phyloP scores from a whole-genome alignment of 495 filamentous ascomycete genomes.

The Hypoxylon intermedium region DNA sequence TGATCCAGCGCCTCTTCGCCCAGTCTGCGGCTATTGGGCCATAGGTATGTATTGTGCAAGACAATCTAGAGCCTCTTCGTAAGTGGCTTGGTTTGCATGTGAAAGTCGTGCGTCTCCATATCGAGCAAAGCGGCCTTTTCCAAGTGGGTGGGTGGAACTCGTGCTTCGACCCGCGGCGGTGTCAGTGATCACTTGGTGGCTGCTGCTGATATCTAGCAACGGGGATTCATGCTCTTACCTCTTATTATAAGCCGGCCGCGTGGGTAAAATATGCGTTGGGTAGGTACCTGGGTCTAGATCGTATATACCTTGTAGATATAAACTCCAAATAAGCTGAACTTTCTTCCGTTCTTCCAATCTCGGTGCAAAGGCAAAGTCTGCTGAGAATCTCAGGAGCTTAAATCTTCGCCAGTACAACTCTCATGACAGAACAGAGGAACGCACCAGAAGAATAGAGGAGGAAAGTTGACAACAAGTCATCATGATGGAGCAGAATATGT shows the following conservation, averaged over 20 bases:
- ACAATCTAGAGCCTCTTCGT: background rate
- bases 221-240: background rate
- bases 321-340: background rate
- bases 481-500: conserved; percentile 39
- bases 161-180: conserved; percentile 11
- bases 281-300: conserved; percentile 4
- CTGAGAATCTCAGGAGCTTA: background rate
- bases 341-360: conserved; percentile 14
- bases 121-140: conserved; percentile 2
- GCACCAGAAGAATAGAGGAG: background rate
- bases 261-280: background rate
- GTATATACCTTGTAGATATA: no score
- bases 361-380: background rate
- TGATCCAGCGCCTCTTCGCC: no score
- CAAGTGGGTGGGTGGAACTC: conserved; percentile 20
- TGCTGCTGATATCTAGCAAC: conserved; percentile 9
- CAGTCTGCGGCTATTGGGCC: no score
- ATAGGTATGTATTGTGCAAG: no score
- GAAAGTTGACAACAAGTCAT: conserved; percentile 3
- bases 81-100: conserved; percentile 29
- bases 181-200: conserved; percentile 9
- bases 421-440: background rate
- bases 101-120: conserved; percentile 31
- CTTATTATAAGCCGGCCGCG: background rate
- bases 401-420: conserved; percentile 1